Base-by-base conservation (phyloP, 805 yeast genomes). In the Candida pseudoglaebosa region DNA sequence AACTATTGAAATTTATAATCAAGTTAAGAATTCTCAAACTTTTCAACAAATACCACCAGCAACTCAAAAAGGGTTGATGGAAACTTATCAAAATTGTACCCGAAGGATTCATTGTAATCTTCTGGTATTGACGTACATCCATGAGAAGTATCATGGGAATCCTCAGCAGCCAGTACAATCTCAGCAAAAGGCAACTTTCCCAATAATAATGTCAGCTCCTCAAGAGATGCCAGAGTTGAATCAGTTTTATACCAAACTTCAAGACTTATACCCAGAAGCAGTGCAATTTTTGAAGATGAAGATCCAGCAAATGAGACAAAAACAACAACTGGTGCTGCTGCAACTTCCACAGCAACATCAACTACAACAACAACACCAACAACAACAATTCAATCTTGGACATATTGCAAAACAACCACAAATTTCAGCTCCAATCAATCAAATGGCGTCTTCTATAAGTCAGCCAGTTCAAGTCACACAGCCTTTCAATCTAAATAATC, bases 221-320 rank as follows among this genome's bases (percentile, higher is more conserved):
- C 68, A 68, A 3, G 80, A 75, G 32, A 63, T 75, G 59, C 79
- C 80, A 0, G 82, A 75, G 46, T 59, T 77, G 31, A 59, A 60
- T 36, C 71, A 65, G 28, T 62, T 71, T 29, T 77, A 77, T 52
- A 61, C 62, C n/a, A 59, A 64, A 35, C 56, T 72, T 19, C 74
- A 71, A 47, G 71, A 70, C 37, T 50, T 77, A 26, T 77, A 76
- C 44, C 80, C 80, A 0, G 81, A 77, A 42, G 78, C 78, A 1
- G 53, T 70, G n/a, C 71, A 65, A 39, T 62, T 57, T 34, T 51
- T 69, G 38, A 70, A 62, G 43, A 47, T 54, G 54, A 71, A 57
- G 59, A 54, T 67, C 34, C 63, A 61, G 32, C 69, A 65, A 41
- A 56, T 66, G 63, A 57, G 56, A 38, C 59, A 59, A 31, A 58